A percentile compares a stretch with the other conserved stretches of the same genome.
These are phyloP conservation scores for Talinum fruticosum DNA, from an alignment of 148 eudicot genomes.

Conservation along the genomic window DNA sequence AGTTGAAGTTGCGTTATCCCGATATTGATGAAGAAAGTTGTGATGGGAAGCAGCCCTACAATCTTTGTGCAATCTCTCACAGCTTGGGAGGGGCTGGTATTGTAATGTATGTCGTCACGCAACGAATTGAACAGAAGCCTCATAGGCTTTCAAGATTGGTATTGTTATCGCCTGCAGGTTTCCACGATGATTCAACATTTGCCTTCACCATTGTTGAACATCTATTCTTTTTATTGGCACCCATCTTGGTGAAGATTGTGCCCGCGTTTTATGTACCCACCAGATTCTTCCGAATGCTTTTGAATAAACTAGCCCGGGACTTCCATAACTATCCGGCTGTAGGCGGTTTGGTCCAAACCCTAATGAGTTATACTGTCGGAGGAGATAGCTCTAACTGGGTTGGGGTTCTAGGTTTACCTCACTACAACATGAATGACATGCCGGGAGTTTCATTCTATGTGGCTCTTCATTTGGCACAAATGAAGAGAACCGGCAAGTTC, in stretches of 20 bases:
- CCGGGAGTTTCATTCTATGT: constrained; percentile 81
- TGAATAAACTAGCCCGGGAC: constrained; percentile 88
- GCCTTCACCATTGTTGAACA: constrained; percentile 57
- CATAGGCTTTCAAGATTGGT: constrained; percentile 80
- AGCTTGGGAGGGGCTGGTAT: constrained; percentile 94
- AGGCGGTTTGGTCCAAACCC: constrained; percentile 90
- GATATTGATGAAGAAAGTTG: constrained; percentile 37
- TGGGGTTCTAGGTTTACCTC: constrained; percentile 84
- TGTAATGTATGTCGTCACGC: constrained; percentile 74
- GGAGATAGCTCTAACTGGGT: constrained; percentile 99
- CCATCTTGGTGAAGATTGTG: constrained; percentile 61
- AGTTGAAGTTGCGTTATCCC: constrained; percentile 46
- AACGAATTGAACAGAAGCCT: constrained; percentile 53
- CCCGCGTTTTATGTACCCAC: constrained; percentile 94
- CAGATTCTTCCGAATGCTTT: constrained; percentile 84
- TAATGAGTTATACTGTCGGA: constrained; percentile 85
- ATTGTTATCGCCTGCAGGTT: constrained; percentile 89
- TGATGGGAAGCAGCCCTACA: constrained; percentile 67
- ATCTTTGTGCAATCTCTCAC: constrained; percentile 75
- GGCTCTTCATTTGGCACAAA: constrained; percentile 88
- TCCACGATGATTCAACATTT: constrained; percentile 69
- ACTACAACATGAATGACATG: constrained; percentile 98
- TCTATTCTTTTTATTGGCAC: constrained; percentile 53
- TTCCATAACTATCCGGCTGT: constrained; percentile 93
- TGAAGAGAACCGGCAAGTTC: constrained; percentile 64